Evolutionary conservation across 1,284 basidiomycete genomes (phyloP).

Genomic region (Marasmius sp.): DNA sequence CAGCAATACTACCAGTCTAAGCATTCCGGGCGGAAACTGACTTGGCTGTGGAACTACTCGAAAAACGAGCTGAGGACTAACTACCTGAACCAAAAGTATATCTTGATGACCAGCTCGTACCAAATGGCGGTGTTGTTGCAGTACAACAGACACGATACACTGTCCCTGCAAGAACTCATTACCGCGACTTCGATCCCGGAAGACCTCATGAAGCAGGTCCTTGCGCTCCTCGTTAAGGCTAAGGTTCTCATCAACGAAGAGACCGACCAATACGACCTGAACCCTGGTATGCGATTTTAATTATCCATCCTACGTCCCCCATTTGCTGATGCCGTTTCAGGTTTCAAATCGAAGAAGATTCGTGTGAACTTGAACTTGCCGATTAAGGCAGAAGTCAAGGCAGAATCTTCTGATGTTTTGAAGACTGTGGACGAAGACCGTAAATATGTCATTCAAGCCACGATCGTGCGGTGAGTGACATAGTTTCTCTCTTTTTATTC

Average conservation of each 20-base stretch:
- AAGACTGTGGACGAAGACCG: conserved; percentile 98
- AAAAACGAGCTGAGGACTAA: conserved; percentile 95
- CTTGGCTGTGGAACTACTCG: conserved; percentile 97
- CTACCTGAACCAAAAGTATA: conserved; percentile 93
- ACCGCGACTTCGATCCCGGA: conserved; percentile 84
- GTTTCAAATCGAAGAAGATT: conserved; percentile 98
- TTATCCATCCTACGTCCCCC: background rate
- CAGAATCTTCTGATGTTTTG: conserved; percentile 87
- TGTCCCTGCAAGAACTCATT: conserved; percentile 80
- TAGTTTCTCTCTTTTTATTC: conserved; percentile 4
- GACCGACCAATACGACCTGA: conserved; percentile 88
- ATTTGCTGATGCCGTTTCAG: conserved; percentile 34
- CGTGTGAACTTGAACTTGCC: conserved; percentile 92
- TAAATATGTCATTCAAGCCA: conserved; percentile 96
- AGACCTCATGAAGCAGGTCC: conserved; percentile 82
- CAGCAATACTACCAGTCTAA: conserved; percentile 92
- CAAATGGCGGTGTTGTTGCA: conserved; percentile 94
- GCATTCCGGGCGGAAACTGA: conserved; percentile 93
- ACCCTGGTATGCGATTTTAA: conserved; percentile 68
- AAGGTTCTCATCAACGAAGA: conserved; percentile 88
- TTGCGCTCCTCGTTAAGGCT: conserved; percentile 84
- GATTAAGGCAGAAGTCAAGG: conserved; percentile 93
- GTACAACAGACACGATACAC: conserved; percentile 89
- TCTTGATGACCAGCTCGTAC: conserved; percentile 92
- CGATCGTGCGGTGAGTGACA: conserved; percentile 82